A percentile compares a stretch with the other conserved stretches of the same genome.
These are phyloP conservation scores for Syncephalastrum sp. DNA, from an alignment of 371 early-diverging fungal genomes.

Conservation along the genomic window DNA sequence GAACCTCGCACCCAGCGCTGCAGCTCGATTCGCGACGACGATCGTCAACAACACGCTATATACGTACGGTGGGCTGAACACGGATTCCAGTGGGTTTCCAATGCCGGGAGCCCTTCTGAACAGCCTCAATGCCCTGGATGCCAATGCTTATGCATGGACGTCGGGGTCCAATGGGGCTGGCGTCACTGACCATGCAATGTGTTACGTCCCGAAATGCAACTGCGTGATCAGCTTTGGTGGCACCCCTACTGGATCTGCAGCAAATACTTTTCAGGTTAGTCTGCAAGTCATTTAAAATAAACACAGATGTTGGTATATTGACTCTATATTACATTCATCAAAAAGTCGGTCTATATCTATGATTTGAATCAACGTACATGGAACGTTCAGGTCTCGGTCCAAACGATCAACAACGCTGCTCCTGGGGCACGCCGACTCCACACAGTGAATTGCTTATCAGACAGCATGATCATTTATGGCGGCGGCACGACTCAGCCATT, in stretches of 20 bases:
- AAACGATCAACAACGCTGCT: constrained; percentile 15
- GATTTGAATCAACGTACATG: constrained; percentile 28
- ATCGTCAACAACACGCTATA: constrained; percentile 22
- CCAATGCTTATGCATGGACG: constrained; percentile 19
- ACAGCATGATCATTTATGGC: constrained; percentile 45
- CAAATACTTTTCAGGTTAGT: constrained; percentile 5
- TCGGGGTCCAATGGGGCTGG: constrained; percentile 17
- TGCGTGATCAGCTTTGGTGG: constrained; percentile 27
- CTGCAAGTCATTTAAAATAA: too few relatives aligned
- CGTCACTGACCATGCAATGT: constrained; percentile 20
- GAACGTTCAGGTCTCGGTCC: constrained; percentile 34
- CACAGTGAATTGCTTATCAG: constrained; percentile 41
- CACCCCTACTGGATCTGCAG: constrained; percentile 14
- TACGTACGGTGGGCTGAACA: constrained; percentile 18
- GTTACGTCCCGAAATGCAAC: constrained; percentile 20
- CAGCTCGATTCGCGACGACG: constrained; percentile 12
- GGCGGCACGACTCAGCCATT: constrained; percentile 42
- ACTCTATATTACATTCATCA: too few relatives aligned
- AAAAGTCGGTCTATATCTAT: constrained; percentile 25
- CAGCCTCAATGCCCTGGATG: constrained; percentile 16
- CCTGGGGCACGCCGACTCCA: constrained; percentile 44
- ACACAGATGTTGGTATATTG: too few relatives aligned
- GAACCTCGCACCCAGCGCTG: constrained; percentile 11
- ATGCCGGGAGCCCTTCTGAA: constrained; percentile 15
- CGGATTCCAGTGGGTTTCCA: constrained; percentile 13